Evolutionary conservation across 2,329 filamentous ascomycete species (phyloP), one percentile per base, ranked within the genome.

Genomic region (Conoideocrella luteorostrata): DNA sequence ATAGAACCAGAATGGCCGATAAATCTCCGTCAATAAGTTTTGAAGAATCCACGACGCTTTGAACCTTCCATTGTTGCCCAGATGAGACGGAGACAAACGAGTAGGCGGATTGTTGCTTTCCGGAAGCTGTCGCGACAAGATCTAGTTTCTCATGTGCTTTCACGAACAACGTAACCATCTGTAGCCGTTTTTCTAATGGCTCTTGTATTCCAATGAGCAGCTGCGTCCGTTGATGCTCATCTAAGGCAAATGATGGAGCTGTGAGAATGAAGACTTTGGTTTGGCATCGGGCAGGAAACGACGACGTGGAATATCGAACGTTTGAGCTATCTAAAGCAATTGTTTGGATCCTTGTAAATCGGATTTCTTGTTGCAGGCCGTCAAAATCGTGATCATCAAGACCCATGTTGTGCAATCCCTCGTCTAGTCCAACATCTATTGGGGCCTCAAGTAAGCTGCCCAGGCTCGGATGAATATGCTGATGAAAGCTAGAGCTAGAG

Each of bases 351-450:
- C 83, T 86, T 13, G 75, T 78, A 39, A 90, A 74, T 10, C 84
- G 62, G n/a, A 90, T 73, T 58, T 90, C 86, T 46, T 84, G 81
- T 13, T 80, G 74, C 7, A 90, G 66, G 1, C 83, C 82, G 46
- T 87, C 83, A 47, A 84, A 79, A 48, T 80, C 78, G n/a, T 80
- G 75, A 56, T 87, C 84, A 43, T 86, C 80, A 18, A 88, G 68
- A 2, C 79, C 84, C 78, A 87, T 86, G 47, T 74, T 84, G 53
- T 83, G 75, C 44, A 88, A 81, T 0, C 81, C 82, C 51, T 86
- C 82, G 49, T 90, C 84, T 2, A 90, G 66, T 1, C 87, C 68
- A 33, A 76, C 74, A 55, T 88, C 85, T 37, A 86, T 72, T 1
- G 82, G 84, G 2, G 78, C 76, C 53, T 86, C 84, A 17, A 84